phyloP scores from a whole-genome alignment of 768 basidiomycete species.

The Auriscalpium microsporum region DNA sequence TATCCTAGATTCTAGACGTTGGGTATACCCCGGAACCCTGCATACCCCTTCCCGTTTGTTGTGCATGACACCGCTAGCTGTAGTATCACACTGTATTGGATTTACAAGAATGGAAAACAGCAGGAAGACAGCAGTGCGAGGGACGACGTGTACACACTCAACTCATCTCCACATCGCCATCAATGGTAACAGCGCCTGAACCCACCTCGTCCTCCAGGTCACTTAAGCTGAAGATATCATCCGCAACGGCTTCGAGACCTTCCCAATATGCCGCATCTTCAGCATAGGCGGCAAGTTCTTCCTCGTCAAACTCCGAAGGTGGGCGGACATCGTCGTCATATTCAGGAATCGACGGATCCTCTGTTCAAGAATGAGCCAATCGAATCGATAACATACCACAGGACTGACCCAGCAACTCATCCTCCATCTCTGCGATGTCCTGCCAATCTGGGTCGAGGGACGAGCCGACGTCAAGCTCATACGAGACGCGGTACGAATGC shows the following conservation, averaged over 20 bases:
- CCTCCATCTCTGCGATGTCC: conserved; percentile 53
- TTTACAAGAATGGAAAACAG: not conserved
- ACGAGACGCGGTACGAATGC: conserved; percentile 55
- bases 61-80: no score
- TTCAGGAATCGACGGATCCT: not conserved
- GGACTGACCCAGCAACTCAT: conserved; percentile 37
- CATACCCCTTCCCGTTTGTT: no score
- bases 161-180: conserved; percentile 9
- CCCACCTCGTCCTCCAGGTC: not conserved
- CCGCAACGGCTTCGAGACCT: conserved; percentile 4
- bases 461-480: conserved; percentile 60
- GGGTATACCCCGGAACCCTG: no score
- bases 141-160: not conserved
- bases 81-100: no score
- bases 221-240: not conserved
- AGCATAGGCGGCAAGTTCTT: conserved; percentile 52
- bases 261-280: conserved; percentile 36
- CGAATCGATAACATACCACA: not conserved
- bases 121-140: not conserved
- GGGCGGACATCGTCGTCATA: not conserved
- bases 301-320: conserved; percentile 33
- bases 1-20: no score
- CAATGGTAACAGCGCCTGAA: not conserved
- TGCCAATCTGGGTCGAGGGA: conserved; percentile 71
- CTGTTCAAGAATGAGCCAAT: not conserved